phyloP scores from a whole-genome alignment of 2,329 filamentous ascomycete genomes.

The Lasiodiplodia sp. region DNA sequence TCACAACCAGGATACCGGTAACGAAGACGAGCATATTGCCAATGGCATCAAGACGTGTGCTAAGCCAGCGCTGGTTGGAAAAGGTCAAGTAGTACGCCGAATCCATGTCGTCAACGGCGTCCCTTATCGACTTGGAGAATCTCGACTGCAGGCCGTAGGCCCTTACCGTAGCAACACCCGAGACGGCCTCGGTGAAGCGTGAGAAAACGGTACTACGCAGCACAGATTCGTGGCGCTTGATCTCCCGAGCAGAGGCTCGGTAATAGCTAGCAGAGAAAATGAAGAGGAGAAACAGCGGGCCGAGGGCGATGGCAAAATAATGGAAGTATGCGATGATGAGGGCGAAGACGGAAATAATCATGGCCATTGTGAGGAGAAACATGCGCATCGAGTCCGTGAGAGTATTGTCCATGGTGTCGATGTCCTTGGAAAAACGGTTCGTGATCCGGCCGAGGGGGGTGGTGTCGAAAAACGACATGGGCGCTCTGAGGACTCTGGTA shows the following conservation, averaged over 20 bases:
- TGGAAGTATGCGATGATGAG: constrained; percentile 96
- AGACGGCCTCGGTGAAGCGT: constrained; percentile 88
- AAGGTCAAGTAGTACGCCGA: constrained; percentile 94
- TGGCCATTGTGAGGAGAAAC: constrained; percentile 85
- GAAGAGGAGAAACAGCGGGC: constrained; percentile 77
- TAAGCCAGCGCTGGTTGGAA: constrained; percentile 93
- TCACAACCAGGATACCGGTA: constrained; percentile 88
- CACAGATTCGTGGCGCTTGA: constrained; percentile 92
- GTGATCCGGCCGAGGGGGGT: constrained; percentile 94
- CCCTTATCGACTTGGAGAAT: constrained; percentile 74
- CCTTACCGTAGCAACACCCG: constrained; percentile 82
- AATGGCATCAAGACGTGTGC: constrained; percentile 82
- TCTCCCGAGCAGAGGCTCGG: constrained; percentile 86
- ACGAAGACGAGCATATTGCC: constrained; percentile 86
- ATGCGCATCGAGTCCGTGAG: constrained; percentile 89
- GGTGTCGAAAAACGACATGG: constrained; percentile 94
- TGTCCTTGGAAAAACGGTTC: constrained; percentile 93
- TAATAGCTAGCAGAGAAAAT: constrained; percentile 87
- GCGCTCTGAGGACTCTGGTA: constrained; percentile 71
- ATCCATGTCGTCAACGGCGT: constrained; percentile 88
- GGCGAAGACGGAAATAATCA: constrained; percentile 83
- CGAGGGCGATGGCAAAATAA: constrained; percentile 78
- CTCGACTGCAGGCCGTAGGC: constrained; percentile 83
- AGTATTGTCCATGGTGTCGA: constrained; percentile 96
- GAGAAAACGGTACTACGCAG: constrained; percentile 88